Conservation (phyloP, 192 early-diverging fungal genomes). For the Coemansia sp. region DNA sequence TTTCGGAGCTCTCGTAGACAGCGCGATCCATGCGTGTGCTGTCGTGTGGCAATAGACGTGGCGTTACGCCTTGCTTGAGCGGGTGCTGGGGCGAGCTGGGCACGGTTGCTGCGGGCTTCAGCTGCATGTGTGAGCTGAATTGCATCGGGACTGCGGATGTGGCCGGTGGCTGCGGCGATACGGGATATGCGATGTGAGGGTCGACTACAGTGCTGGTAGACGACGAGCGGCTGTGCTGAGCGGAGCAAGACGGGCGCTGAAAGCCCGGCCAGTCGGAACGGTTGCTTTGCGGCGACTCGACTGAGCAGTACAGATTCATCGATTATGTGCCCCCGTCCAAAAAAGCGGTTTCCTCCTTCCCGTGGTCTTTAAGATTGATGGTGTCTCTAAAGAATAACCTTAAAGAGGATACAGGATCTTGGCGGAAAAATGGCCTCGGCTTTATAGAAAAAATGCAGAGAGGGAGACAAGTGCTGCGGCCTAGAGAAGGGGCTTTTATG, state of each 20-base stretch:
- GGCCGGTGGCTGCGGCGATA: slow-evolving; percentile 8
- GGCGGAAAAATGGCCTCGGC: too few relatives aligned
- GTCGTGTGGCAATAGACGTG: slow-evolving; percentile 9
- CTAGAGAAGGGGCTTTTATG: slow-evolving; percentile 13
- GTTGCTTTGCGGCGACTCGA: slow-evolving; percentile 6
- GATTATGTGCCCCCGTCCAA: background rate
- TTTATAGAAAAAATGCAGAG: background rate
- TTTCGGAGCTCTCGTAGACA: slow-evolving; percentile 2
- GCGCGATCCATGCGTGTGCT: slow-evolving; percentile 2
- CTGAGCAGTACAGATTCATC: slow-evolving; percentile 9
- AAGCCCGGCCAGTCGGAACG: slow-evolving; percentile 11
- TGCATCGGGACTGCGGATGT: slow-evolving; percentile 11
- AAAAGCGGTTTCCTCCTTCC: background rate
- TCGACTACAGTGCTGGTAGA: slow-evolving; percentile 32
- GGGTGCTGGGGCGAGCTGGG: slow-evolving; percentile 10
- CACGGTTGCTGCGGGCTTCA: slow-evolving; percentile 6
- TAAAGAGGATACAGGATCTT: background rate
- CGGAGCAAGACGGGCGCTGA: slow-evolving; percentile 3
- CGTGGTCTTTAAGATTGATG: too few relatives aligned
- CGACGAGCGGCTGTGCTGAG: slow-evolving; percentile 33
- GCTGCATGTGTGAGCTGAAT: background rate
- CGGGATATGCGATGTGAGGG: slow-evolving; percentile 3
- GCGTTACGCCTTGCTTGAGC: slow-evolving; percentile 5
- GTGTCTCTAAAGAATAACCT: too few relatives aligned
- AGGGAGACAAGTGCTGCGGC: background rate